A percentile compares a stretch with the other conserved stretches of the same genome.
phyloP scores from a whole-genome alignment of 2,329 filamentous ascomycete genomes.

The Microsporum canis region DNA sequence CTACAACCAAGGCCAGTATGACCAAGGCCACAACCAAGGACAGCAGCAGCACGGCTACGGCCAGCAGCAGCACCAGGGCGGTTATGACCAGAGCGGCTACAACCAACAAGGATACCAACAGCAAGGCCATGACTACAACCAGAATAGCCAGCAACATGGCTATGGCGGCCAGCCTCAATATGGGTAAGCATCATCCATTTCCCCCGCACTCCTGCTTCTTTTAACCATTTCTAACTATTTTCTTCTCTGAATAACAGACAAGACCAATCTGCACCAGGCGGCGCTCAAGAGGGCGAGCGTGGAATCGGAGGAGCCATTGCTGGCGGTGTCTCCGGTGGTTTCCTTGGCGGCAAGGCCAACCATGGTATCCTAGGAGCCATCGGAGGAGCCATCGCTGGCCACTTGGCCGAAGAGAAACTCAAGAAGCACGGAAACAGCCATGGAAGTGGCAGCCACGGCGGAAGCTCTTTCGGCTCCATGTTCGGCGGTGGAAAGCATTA shows the following conservation, averaged over 20 bases:
- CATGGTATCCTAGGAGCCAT: slow-evolving; percentile 40
- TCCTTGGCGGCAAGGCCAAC: slow-evolving; percentile 37
- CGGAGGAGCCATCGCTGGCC: slow-evolving; percentile 38
- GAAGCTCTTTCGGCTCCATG: slow-evolving; percentile 8
- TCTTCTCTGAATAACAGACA: slow-evolving; percentile 8
- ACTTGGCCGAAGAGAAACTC: slow-evolving; percentile 35
- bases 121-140: slow-evolving; percentile 12
- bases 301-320: slow-evolving; percentile 38
- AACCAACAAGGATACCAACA: slow-evolving; percentile 13
- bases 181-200: background rate
- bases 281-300: slow-evolving; percentile 35
- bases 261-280: slow-evolving; percentile 23
- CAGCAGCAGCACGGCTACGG: slow-evolving; percentile 17
- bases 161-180: slow-evolving; percentile 11
- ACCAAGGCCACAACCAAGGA: slow-evolving; percentile 21
- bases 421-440: slow-evolving; percentile 32
- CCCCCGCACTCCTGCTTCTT: background rate
- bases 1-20: slow-evolving; percentile 12
- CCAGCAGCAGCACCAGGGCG: slow-evolving; percentile 16
- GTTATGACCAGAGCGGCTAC: slow-evolving; percentile 17
- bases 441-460: slow-evolving; percentile 16
- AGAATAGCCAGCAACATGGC: slow-evolving; percentile 2
- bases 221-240: background rate
- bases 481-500: slow-evolving; percentile 1
- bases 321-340: slow-evolving; percentile 38